Percentiles rank a stretch among this genome's conserved stretches.
phyloP scores from a whole-genome alignment of 306 rosid genomes.

The Gynostemma pentaphyllum region DNA sequence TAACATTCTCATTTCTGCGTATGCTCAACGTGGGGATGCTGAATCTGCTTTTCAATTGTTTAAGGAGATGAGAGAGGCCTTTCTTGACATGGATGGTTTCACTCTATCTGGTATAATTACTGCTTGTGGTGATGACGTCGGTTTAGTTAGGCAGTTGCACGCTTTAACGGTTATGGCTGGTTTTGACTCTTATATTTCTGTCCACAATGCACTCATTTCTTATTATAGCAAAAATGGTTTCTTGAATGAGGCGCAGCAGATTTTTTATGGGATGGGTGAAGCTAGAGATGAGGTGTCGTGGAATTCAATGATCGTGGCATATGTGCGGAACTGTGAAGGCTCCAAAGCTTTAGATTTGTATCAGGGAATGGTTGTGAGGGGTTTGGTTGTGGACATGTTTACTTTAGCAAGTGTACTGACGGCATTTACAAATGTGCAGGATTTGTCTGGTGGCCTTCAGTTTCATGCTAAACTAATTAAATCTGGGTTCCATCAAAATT shows the following conservation, averaged over 20 bases:
- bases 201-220: conserved; percentile 38
- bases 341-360: too few relatives aligned
- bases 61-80: conserved; percentile 25
- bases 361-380: conserved; percentile 44
- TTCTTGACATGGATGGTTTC: conserved; percentile 46
- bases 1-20: conserved; percentile 48
- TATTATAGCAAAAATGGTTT: conserved; percentile 34
- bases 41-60: conserved; percentile 28
- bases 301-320: conserved; percentile 63
- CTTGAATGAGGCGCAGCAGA: conserved; percentile 60
- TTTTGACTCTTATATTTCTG: conserved; percentile 43
- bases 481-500: conserved; percentile 58
- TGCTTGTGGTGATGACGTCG: conserved; percentile 20
- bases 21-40: conserved; percentile 37
- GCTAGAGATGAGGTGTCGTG: too few relatives aligned
- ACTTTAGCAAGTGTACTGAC: conserved; percentile 72
- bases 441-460: conserved; percentile 61
- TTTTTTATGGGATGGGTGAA: too few relatives aligned
- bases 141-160: conserved; percentile 39
- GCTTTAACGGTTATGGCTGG: conserved; percentile 27
- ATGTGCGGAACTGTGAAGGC: conserved; percentile 59
- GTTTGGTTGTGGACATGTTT: conserved; percentile 50
- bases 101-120: conserved; percentile 39
- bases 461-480: too few relatives aligned
- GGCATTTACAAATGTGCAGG: too few relatives aligned